Base-by-base conservation (phyloP, 805 yeast species). In the Wickerhamiella azyma region DNA sequence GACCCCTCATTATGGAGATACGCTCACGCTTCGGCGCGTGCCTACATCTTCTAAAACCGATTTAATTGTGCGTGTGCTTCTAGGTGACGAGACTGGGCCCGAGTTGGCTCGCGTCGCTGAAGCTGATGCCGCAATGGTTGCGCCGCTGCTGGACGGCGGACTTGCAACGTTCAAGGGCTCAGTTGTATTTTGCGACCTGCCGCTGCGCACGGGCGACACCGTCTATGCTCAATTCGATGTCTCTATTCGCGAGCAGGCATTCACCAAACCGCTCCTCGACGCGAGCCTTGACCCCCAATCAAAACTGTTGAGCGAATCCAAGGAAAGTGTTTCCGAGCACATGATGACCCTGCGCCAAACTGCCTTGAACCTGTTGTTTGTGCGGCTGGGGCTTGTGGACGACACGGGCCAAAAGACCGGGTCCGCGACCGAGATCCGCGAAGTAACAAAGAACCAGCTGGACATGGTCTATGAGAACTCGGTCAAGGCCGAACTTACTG, bases 21-120 rank as follows among this genome's bases (percentile, higher is more conserved):
- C 40, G 19, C 45, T 66, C 16, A 29, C 39, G 1, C 40, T 65
- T 5, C 50, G 52, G 37, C 58, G 67, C 13, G 21, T 39, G n/a
- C 33, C 47, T 3, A 28, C 29, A 1, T 39, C 39, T 14, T 18
- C 37, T 6, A 53, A 52, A 28, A 58, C 55, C 10, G 59, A 59
- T 36, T 48, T 32, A 29, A 50, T 61, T 24, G 65, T 65, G 11
- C 54, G 66, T 2, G 54, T 66, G n/a, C 40, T 42, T n/a, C 28
- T 36, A 6, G 46, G 49, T n/a, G 59, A 60, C 11, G 52, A 46
- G 10, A 44, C 46, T 7, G 63, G 60, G 11, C 45, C 81, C 49
- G 94, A 84, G 57, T 66, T 88, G 26, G 96, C 92, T 0, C 71
- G 94, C 52, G 58, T 84, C 1, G 79, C 84, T 0, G 86, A 80